These are phyloP conservation scores for Fusarium equiseti DNA, from an alignment of 2,329 filamentous ascomycete genomes.

Conservation along the genomic window DNA sequence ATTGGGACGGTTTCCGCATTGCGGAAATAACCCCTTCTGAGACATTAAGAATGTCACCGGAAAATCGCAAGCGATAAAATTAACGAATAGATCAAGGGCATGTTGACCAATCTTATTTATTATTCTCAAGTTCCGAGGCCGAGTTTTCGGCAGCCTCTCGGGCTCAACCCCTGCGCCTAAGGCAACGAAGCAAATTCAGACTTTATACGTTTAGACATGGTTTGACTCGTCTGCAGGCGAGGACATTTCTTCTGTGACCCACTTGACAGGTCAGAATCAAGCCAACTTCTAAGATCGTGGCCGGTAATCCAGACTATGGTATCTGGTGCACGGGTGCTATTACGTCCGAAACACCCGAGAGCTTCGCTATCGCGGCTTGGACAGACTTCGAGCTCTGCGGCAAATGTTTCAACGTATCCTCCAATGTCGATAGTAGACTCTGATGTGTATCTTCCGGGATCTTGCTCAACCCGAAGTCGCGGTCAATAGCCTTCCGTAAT, in stretches of 20 bases:
- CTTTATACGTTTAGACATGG: neutral
- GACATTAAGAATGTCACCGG: neutral
- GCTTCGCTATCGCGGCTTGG: conserved; percentile 46
- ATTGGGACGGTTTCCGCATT: neutral
- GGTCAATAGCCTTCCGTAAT: conserved; percentile 48
- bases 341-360: conserved; percentile 19
- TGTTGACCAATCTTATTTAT: neutral
- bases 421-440: conserved; percentile 46
- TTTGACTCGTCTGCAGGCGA: no score
- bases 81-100: neutral
- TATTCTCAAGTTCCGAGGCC: neutral
- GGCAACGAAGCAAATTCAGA: neutral
- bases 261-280: no score
- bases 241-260: neutral
- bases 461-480: conserved; percentile 45
- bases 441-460: conserved; percentile 46
- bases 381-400: conserved; percentile 51
- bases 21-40: neutral
- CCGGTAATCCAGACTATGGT: neutral
- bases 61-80: neutral
- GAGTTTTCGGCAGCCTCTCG: neutral
- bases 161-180: neutral
- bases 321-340: neutral
- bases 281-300: no score
- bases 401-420: conserved; percentile 44